Evolutionary conservation across 306 rosid genomes (phyloP), one percentile per base, ranked within the genome.

Genomic region (Cucurbita moschata): DNA sequence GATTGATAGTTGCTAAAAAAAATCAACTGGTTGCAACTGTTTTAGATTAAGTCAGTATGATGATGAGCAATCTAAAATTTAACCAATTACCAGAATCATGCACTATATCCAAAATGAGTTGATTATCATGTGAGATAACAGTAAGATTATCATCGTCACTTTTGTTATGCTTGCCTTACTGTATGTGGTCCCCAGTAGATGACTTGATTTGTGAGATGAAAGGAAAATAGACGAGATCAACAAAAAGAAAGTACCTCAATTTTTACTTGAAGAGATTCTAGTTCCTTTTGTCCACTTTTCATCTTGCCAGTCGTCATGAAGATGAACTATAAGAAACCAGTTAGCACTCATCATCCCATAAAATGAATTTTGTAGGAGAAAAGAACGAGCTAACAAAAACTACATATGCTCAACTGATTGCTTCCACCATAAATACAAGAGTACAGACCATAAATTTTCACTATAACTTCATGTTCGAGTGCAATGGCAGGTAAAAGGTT

Each of bases 241-340:
- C 54, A 71, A 49, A 66, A 69, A 19, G n/a, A 58, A 26, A 26
- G 21, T 79, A 90, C 98, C 96, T 85, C 77, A 40, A 88, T 77
- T 68, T 81, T 82, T 73, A 80, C 80, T 73, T 80, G 82, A 76
- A 85, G 79, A 23, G 83, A 87, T 71, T 78, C 86, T 71, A 88
- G 77, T 12, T 53, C 57, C 73, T 61, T 78, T 73, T 84, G 78
- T 75, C 61, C 15, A 76, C 58, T 72, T 58, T 84, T 71, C 40
- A 63, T 59, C 78, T 85, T 81, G 68, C 78, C 71, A 56, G 65
- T 78, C 74, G 82, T 90, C 82, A 83, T 77, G 75, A 85, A 74
- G 79, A 92, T 63, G 71, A 90, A 82, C 98, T 92, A 95, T 58
- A 82, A 64, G 67, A 69, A 82, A 78, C 78, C 72, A 61, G 68